These are phyloP conservation scores for Gleditsia sinensis DNA, from an alignment of 306 rosid genomes.

Conservation along the genomic window DNA sequence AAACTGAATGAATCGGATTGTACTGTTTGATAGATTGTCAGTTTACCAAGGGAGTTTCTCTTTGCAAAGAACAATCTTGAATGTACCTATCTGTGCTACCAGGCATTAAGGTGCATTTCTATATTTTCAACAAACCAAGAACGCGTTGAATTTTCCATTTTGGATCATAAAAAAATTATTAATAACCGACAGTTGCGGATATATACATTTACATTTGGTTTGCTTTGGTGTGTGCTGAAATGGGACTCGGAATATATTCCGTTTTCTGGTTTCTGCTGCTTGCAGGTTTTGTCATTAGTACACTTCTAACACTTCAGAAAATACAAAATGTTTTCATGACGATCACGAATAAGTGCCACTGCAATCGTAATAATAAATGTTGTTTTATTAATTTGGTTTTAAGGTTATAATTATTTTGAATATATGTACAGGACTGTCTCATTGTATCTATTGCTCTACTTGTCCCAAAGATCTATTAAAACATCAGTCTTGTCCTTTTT, in stretches of 20 bases:
- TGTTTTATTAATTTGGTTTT: background rate
- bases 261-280: background rate
- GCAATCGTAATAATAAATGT: no score
- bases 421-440: no score
- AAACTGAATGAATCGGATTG: background rate
- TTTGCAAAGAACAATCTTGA: background rate
- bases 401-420: background rate
- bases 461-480: no score
- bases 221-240: background rate
- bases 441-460: no score
- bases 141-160: constrained; percentile 18
- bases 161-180: constrained; percentile 18
- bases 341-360: background rate
- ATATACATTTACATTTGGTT: background rate
- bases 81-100: background rate
- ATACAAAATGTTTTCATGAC: background rate
- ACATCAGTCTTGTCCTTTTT: no score
- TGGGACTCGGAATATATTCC: background rate
- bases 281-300: background rate
- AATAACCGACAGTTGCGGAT: constrained; percentile 13
- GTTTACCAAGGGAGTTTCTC: no score
- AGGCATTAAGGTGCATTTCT: constrained; percentile 6
- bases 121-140: constrained; percentile 11
- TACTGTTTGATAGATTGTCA: background rate
- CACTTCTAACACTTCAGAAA: no score